phyloP scores from a whole-genome alignment of 2,329 filamentous ascomycete species.

The Ophiostoma tasmaniense region DNA sequence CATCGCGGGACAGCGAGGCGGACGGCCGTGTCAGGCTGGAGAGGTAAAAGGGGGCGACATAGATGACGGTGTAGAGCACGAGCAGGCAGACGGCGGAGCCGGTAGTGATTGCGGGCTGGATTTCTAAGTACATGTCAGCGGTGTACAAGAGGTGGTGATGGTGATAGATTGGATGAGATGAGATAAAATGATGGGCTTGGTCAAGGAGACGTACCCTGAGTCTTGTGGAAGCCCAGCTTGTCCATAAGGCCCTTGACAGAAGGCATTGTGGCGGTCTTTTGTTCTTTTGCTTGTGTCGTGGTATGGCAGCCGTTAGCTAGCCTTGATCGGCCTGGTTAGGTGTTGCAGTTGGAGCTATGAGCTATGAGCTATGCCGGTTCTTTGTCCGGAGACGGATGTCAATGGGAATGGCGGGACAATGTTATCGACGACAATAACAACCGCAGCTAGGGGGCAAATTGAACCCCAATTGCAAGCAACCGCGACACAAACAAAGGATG shows the following conservation, averaged over 20 bases:
- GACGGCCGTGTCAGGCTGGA: constrained; percentile 73
- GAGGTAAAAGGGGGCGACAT: constrained; percentile 86
- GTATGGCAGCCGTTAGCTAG: neutral
- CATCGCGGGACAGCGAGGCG: constrained; percentile 70
- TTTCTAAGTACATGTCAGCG: constrained; percentile 9
- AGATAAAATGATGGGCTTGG: neutral
- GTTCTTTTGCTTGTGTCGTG: neutral
- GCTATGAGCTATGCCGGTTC: neutral
- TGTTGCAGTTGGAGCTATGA: neutral
- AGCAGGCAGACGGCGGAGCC: constrained; percentile 30
- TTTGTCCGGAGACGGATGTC: neutral
- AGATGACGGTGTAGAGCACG: constrained; percentile 69
- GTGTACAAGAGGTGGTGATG: neutral
- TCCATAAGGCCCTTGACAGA: constrained; percentile 22
- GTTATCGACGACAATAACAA: neutral
- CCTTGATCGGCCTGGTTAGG: neutral
- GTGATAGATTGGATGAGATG: too few species aligned
- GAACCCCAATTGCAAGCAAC: neutral
- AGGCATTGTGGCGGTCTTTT: constrained; percentile 18
- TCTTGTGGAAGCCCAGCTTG: constrained; percentile 21
- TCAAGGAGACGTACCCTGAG: constrained; percentile 17
- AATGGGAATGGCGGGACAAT: neutral
- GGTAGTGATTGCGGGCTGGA: constrained; percentile 35
- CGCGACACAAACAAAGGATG: neutral
- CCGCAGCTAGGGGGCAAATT: neutral